Evolutionary conservation across 2,329 filamentous ascomycete species (phyloP).

Genomic region (Colletotrichum godetiae): DNA sequence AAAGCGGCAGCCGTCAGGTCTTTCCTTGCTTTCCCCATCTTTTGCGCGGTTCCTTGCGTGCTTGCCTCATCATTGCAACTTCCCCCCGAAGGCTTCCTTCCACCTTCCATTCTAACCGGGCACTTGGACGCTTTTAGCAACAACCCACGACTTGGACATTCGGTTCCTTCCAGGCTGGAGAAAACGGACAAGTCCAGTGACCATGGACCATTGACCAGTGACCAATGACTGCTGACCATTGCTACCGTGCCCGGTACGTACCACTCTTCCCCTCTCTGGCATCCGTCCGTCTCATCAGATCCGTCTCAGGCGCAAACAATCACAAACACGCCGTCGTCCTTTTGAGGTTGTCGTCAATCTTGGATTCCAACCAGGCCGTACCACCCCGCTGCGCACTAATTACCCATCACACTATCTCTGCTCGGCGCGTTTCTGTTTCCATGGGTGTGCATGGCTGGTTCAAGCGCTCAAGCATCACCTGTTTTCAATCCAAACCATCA

Average conservation of each 20-base stretch:
- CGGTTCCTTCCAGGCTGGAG: neutral
- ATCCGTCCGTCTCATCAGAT: constrained; percentile 23
- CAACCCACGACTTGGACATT: neutral
- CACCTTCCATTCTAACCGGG: constrained; percentile 8
- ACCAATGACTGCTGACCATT: neutral
- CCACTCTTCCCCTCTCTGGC: neutral
- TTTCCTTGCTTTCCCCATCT: constrained; percentile 11
- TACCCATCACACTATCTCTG: neutral
- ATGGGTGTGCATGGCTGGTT: neutral
- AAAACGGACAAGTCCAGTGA: too few relatives aligned
- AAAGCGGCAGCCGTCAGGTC: constrained; percentile 2
- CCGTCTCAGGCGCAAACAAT: constrained; percentile 25
- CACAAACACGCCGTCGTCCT: neutral
- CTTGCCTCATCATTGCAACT: neutral
- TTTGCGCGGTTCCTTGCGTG: neutral
- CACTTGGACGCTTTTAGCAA: constrained; percentile 16
- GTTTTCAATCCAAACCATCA: neutral
- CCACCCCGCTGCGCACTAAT: neutral
- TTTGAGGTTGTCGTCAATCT: constrained; percentile 10
- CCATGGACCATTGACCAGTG: too few relatives aligned
- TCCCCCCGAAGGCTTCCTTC: neutral
- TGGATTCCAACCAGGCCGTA: constrained; percentile 5
- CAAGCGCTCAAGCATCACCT: neutral
- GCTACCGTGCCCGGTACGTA: neutral
- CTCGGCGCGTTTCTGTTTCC: neutral